Conservation (phyloP, 2,329 filamentous ascomycete species). For the Mollisia scopiformis region DNA sequence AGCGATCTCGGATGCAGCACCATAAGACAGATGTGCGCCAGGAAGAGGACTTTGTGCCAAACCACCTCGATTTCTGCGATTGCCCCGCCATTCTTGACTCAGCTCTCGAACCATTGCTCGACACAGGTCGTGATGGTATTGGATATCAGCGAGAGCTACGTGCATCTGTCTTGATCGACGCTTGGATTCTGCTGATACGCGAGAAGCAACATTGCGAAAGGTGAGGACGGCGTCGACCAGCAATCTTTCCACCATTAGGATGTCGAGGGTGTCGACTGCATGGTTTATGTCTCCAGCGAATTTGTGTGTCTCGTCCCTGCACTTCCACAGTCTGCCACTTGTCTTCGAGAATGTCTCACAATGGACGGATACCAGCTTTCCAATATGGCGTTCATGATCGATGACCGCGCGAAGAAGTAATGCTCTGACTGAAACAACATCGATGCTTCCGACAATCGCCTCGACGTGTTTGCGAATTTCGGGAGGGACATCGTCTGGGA, state of each 20-base stretch:
- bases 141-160: not conserved
- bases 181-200: not conserved
- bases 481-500: not conserved
- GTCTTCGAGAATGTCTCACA: not conserved
- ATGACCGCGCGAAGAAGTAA: not conserved
- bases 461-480: not conserved
- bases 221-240: not conserved
- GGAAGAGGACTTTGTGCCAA: not conserved
- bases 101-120: not conserved
- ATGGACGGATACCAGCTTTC: not conserved
- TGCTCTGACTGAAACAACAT: not conserved
- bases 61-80: not conserved
- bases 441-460: not conserved
- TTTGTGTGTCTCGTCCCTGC: not conserved
- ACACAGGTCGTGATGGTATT: not conserved
- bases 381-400: not conserved
- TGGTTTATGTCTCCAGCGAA: not conserved
- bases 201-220: not conserved
- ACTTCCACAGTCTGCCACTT: not conserved
- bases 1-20: not conserved
- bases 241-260: not conserved
- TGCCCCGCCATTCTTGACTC: not conserved
- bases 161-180: not conserved
- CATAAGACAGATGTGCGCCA: not conserved
- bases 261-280: not conserved